Percentiles rank a stretch among this genome's conserved stretches.
These are phyloP conservation scores for Monosporascus sp. DNA, from an alignment of 2,329 filamentous ascomycete genomes.

Conservation along the genomic window DNA sequence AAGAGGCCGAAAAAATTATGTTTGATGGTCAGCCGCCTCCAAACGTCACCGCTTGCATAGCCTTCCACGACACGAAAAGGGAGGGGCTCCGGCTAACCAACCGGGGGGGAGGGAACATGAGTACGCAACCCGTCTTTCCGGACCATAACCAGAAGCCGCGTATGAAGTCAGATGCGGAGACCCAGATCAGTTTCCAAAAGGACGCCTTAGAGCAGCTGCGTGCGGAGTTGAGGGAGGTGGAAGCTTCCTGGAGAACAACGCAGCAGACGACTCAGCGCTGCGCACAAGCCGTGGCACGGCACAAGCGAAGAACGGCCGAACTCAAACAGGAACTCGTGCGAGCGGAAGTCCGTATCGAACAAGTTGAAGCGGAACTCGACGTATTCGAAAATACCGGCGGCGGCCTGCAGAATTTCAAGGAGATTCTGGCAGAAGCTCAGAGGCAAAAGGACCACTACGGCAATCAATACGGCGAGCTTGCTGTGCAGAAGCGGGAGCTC, in stretches of 20 bases:
- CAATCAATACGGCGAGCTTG: slow-evolving; percentile 49
- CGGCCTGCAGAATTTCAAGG: slow-evolving; percentile 53
- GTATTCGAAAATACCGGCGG: slow-evolving; percentile 64
- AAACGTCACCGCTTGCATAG: slow-evolving; percentile 71
- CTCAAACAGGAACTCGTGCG: slow-evolving; percentile 53
- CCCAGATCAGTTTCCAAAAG: slow-evolving; percentile 53
- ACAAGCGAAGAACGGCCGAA: slow-evolving; percentile 34
- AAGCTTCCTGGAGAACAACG: slow-evolving; percentile 41
- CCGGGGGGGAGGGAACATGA: slow-evolving; percentile 32
- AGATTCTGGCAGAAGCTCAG: slow-evolving; percentile 49
- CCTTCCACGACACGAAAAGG: slow-evolving; percentile 56
- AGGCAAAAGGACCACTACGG: slow-evolving; percentile 43
- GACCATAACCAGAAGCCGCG: slow-evolving; percentile 52
- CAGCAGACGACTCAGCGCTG: slow-evolving; percentile 45
- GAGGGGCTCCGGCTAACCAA: slow-evolving; percentile 55
- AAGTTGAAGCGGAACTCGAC: slow-evolving; percentile 56
- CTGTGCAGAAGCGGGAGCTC: slow-evolving; percentile 42
- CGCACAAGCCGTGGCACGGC: slow-evolving; percentile 36
- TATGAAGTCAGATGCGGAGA: slow-evolving; percentile 74
- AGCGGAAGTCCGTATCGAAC: slow-evolving; percentile 53
- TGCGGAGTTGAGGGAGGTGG: slow-evolving; percentile 47
- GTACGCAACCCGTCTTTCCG: slow-evolving; percentile 31
- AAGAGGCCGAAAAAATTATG: slow-evolving; percentile 65
- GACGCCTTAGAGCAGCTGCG: slow-evolving; percentile 50
- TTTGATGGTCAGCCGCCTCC: slow-evolving; percentile 53